Base-by-base conservation (phyloP, 2,329 filamentous ascomycete genomes). In the Paecilomyces fulvus region DNA sequence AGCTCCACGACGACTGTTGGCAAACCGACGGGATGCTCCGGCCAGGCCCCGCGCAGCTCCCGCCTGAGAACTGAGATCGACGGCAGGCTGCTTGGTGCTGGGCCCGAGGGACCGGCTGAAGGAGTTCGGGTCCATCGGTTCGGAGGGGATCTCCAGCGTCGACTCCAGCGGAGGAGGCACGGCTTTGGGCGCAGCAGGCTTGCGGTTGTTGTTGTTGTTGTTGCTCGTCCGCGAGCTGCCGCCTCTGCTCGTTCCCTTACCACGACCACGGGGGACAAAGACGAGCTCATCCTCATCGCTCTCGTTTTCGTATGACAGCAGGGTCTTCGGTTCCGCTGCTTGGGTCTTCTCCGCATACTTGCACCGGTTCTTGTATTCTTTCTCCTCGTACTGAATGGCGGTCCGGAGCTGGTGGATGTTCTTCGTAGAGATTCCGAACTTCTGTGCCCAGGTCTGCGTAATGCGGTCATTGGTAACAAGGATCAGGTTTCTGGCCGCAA, bases 231-330 rank as follows among this genome's bases (percentile, higher is more conserved):
- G 67, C 9, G 66, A 62, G 54, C 56, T 60, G 25, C 65, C 66
- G 23, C 62, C 59, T 56, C 66, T 64, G 14, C 66, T 58, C 3
- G 63, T 51, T 11, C 70, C 64, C 59, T 74, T 75, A 43, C 69
- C 72, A 55, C 70, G 71, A 33, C 72, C 71, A 23, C 73, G 73
- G 25, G 73, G 73, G 28, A 75, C 71, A 56, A 78, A 78, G 2
- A 78, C 75, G 28, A 78, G 65, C 57, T 77, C 75, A 60, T 78
- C 76, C 56, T 77, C 76, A 21, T 77, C 75, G 37, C 73, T 77
- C 12, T 77, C 75, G n/a, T 73, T 74, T 33, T 78, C 75, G 58
- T 78, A 78, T 7, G 75, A 73, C 51, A 78, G 70, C 5, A 78
- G 63, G 3, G 74, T 70, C 61, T 77, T 76, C 8, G 74, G 72